Base-by-base conservation (phyloP, 2,329 filamentous ascomycete genomes). In the Monilinia aucupariae region DNA sequence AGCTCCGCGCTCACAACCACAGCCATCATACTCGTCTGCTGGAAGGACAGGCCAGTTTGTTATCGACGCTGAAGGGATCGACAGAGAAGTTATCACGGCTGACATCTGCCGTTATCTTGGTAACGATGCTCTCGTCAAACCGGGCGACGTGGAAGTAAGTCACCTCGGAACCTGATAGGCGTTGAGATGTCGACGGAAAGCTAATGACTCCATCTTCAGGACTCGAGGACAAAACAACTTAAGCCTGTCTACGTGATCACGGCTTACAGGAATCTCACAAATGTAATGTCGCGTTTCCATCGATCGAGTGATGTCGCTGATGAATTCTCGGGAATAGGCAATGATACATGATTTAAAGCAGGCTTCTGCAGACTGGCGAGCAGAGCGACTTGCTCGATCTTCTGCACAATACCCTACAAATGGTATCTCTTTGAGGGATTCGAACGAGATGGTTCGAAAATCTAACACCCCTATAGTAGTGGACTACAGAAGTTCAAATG, bases 21-120 rank as follows among this genome's bases (percentile, higher is more conserved):
- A 78, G 59, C 74, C 78, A 62, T 64, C 67, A 61, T 76, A 78
- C 67, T 39, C 39, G n/a, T 43, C 61, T 49, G 47, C 49, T 34
- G 20, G 41, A 48, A 82, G 83, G 65, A 84, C 88, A 75, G 90
- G 90, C 76, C 88, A 91, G 77, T 92, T 91, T 75, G 92, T 92
- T 75, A 85, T 92, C 62, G 87, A 88, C 52, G 85, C 87, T 72
- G 87, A 91, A 76, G 89, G 89, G 74, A 92, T 92, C 76, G 88
- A 90, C 75, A 86, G 89, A 71, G 89, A 92, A 76, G 89, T 92
- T 71, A 91, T 92, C 76, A 90, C 90, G 67, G 87, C 88, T 74
- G 89, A 92, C 75, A 91, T 92, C 69, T 92, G 89, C 79, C 88
- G 89, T 74, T 92, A 91, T 75, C 82, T 92, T 70, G 89, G 89